Conservation (phyloP, 179 eudicot genomes). For the Sideroxylon spinosum region DNA sequence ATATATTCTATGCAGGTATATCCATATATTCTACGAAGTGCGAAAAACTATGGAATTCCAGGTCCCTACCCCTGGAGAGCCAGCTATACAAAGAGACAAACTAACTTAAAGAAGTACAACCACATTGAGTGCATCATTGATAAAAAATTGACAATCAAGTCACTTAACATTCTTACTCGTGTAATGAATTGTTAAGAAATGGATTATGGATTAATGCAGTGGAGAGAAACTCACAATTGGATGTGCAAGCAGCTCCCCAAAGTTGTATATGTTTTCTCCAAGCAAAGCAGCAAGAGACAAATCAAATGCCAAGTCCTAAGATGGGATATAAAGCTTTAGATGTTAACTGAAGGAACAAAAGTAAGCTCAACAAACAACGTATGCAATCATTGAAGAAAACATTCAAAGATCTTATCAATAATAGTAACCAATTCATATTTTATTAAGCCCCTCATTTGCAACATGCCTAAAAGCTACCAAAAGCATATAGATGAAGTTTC, state of each 20-base stretch:
- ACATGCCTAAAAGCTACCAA: not conserved
- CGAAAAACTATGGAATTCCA: too few relatives aligned
- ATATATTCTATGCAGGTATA: too few relatives aligned
- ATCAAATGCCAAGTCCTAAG: slow-evolving; percentile 95
- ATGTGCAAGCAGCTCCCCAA: slow-evolving; percentile 97
- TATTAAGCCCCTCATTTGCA: not conserved
- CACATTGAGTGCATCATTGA: not conserved
- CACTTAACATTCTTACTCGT: not conserved
- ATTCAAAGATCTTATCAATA: not conserved
- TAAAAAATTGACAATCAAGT: not conserved
- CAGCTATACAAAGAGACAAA: not conserved
- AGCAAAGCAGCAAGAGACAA: slow-evolving; percentile 82
- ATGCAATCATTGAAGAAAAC: slow-evolving; percentile 14
- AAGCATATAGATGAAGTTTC: not conserved
- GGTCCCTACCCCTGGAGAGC: not conserved
- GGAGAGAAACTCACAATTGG: slow-evolving; percentile 72
- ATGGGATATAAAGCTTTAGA: not conserved
- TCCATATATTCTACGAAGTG: too few relatives aligned
- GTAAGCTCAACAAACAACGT: not conserved
- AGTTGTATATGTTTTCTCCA: slow-evolving; percentile 99
- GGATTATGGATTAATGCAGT: not conserved
- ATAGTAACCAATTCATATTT: not conserved
- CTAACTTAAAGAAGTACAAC: slow-evolving; percentile 4
- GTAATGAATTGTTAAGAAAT: not conserved
- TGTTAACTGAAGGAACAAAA: not conserved